phyloP scores from a whole-genome alignment of 768 basidiomycete species.

The Pulveroboletus sp. region DNA sequence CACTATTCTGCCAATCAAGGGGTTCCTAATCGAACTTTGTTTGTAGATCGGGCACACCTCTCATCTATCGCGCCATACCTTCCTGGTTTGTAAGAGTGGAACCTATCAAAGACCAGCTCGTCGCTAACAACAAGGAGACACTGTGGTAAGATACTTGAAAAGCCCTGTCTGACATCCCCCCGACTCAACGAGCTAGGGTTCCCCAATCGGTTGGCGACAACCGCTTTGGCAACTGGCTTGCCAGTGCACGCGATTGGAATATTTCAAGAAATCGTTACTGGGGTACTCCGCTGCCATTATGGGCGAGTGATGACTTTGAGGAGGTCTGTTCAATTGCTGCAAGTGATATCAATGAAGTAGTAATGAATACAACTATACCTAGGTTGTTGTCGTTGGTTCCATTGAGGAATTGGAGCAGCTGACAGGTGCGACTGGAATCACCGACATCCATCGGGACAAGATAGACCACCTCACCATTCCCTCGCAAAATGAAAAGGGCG shows the following conservation, averaged over 20 bases:
- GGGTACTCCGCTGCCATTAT: constrained; percentile 96
- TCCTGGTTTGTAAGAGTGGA: constrained; percentile 94
- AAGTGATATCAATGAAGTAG: neutral
- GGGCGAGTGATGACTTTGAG: constrained; percentile 89
- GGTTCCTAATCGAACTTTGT: neutral
- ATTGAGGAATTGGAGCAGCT: constrained; percentile 82
- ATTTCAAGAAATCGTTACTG: constrained; percentile 98
- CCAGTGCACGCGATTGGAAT: constrained; percentile 99
- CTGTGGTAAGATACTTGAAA: constrained; percentile 55
- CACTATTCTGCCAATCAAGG: neutral
- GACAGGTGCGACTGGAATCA: constrained; percentile 80
- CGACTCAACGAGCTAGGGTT: constrained; percentile 54
- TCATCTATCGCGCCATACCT: constrained; percentile 94
- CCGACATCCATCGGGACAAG: constrained; percentile 87
- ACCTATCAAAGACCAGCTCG: constrained; percentile 78
- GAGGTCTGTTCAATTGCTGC: constrained; percentile 45
- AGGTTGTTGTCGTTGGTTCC: constrained; percentile 85
- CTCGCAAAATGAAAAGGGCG: constrained; percentile 81
- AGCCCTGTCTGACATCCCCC: neutral
- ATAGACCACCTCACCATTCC: constrained; percentile 98
- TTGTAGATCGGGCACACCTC: constrained; percentile 82
- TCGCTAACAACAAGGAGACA: constrained; percentile 85
- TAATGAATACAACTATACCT: neutral
- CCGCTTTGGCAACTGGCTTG: constrained; percentile 95
- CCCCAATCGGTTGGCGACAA: constrained; percentile 87